Evolutionary conservation across 2,329 filamentous ascomycete species (phyloP).

Genomic region (Pseudomassariella vexata): DNA sequence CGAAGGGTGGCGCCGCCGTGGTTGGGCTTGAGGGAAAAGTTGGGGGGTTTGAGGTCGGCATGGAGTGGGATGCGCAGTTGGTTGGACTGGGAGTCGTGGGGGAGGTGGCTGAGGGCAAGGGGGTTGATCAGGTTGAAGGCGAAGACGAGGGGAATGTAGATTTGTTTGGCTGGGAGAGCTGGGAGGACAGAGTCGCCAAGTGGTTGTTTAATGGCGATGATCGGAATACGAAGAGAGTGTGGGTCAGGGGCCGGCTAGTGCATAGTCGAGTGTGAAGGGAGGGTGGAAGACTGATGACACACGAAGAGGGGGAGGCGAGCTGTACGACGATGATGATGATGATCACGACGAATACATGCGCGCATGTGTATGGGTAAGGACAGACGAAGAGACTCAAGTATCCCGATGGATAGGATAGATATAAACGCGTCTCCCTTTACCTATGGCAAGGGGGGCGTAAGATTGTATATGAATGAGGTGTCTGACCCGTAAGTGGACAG

Average conservation of each 20-base stretch:
- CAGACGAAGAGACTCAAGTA: too few species aligned
- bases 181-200: conserved; percentile 81
- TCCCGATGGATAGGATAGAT: too few species aligned
- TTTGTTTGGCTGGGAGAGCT: conserved; percentile 86
- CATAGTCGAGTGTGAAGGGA: conserved; percentile 35
- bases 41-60: conserved; percentile 79
- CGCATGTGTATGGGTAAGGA: too few species aligned
- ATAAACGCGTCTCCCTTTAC: too few species aligned
- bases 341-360: too few species aligned
- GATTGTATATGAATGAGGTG: too few species aligned
- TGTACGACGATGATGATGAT: too few species aligned
- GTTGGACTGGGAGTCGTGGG: conserved; percentile 55
- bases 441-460: too few species aligned
- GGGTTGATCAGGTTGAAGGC: conserved; percentile 17
- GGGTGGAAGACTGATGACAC: neutral
- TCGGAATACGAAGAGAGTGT: conserved; percentile 80
- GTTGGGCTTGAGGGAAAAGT: conserved; percentile 67
- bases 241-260: conserved; percentile 80
- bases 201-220: conserved; percentile 95
- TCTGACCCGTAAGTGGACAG: too few species aligned
- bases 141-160: conserved; percentile 63
- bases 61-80: conserved; percentile 87
- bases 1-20: conserved; percentile 77
- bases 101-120: conserved; percentile 28
- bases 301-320: neutral